Base-by-base conservation (phyloP, 768 basidiomycete species). In the Tephrocybe rancida region DNA sequence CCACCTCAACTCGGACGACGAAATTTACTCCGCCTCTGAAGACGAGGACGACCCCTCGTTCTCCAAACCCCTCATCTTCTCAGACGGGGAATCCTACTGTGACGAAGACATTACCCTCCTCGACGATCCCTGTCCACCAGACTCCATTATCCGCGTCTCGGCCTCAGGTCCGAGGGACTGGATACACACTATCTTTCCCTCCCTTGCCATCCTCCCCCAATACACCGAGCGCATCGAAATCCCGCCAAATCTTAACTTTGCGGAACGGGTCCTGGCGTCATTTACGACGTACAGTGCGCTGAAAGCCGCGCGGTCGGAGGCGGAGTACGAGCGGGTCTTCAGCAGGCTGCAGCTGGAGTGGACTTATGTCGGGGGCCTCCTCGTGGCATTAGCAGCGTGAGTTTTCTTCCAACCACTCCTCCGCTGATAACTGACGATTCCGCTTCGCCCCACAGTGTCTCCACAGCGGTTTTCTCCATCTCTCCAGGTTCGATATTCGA, bases 391-490 rank as follows among this genome's bases (percentile, higher is more conserved):
- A 14, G 76, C 85, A 27, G 84, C 81, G 83, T 83, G 68, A 50
- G 77, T 45, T 26, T 3, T 7, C 9, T 66, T 18, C 3, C 21
- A 18, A 41, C 13, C 29, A 26, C 44, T 41, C 13, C 7, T 13
- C 11, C 19, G n/a, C 1, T 18, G 41, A 24, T 18, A 11, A 22
- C 30, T 11, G 14, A 35, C 5, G 16, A 3, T 48, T 50, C 50
- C 44, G 50, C 3, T 39, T 29, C 16, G 9, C 18, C n/a, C 26
- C 24, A 7, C 44, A 76, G 76, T 3, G 74, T 81, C 2, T 68
- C 77, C 62, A 82, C 84, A 0, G 82, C 82, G 2, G 80, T 90
- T 1, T 88, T 90, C 38, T 80, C 86, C 1, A 83, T 89, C 54
- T 75, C 80, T 0, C 72, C 79, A 0, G 81, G 70, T 47, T 72